Conservation (phyloP, 1,284 basidiomycete genomes). For the Fomitopsis betulina region DNA sequence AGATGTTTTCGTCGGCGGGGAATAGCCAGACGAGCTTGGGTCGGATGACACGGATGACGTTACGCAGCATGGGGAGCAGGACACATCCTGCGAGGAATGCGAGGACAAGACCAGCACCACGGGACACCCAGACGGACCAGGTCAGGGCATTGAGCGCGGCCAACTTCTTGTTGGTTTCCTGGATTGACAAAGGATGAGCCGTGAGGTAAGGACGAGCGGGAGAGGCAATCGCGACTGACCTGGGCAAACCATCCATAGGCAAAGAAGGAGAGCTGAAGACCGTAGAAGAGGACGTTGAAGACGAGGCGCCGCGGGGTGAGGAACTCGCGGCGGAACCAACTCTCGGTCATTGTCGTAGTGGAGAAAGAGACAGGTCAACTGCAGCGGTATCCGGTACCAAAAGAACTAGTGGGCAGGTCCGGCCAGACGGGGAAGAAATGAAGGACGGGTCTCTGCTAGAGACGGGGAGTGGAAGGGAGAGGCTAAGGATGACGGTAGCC, state of each 20-base stretch:
- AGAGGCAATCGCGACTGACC: slow-evolving; percentile 32
- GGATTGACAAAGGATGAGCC: background rate
- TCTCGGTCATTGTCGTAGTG: slow-evolving; percentile 48
- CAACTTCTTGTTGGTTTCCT: slow-evolving; percentile 61
- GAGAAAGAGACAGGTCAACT: slow-evolving; percentile 20
- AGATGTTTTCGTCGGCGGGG: slow-evolving; percentile 87
- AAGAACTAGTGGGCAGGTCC: slow-evolving; percentile 38
- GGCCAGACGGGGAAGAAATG: slow-evolving; percentile 42
- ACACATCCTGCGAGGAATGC: slow-evolving; percentile 82
- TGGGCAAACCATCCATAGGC: slow-evolving; percentile 79
- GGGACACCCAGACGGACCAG: slow-evolving; percentile 82
- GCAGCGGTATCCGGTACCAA: slow-evolving; percentile 22
- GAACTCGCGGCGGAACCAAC: slow-evolving; percentile 70
- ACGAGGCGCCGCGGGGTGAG: slow-evolving; percentile 54
- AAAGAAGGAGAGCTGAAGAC: slow-evolving; percentile 65
- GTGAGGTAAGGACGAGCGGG: background rate
- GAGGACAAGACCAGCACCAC: slow-evolving; percentile 83
- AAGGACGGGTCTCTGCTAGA: slow-evolving; percentile 23
- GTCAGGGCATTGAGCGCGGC: slow-evolving; percentile 70
- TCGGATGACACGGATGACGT: slow-evolving; percentile 75
- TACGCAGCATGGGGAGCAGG: slow-evolving; percentile 82
- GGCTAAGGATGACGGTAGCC: slow-evolving; percentile 15
- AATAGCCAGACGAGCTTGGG: slow-evolving; percentile 75
- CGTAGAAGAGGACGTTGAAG: slow-evolving; percentile 78
- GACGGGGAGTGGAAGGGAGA: slow-evolving; percentile 21